Percentiles rank a stretch among this genome's conserved stretches.
Evolutionary conservation across 768 basidiomycete genomes (phyloP).

Genomic region (Asterophora lycoperdoides): DNA sequence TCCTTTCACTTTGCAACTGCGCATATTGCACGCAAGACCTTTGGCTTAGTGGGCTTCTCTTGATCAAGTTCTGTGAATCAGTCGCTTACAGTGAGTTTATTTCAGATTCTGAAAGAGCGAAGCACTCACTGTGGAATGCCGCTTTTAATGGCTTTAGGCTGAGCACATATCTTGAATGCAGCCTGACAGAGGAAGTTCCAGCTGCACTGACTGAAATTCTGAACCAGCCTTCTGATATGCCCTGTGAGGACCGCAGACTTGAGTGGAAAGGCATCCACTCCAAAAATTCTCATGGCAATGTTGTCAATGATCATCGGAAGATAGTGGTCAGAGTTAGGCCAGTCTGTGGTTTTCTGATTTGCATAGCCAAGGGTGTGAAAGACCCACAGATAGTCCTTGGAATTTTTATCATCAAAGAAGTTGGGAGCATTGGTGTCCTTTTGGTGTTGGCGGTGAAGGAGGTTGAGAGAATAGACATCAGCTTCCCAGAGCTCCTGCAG

Average conservation of each 20-base stretch:
- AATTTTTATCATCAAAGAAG: too few relatives aligned
- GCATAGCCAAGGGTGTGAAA: too few relatives aligned
- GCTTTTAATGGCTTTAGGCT: neutral
- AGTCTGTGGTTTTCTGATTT: too few relatives aligned
- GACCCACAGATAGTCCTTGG: too few relatives aligned
- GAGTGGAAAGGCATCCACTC: conserved; percentile 4
- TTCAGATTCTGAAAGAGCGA: neutral
- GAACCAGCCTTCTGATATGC: neutral
- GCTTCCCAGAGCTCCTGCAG: conserved; percentile 3
- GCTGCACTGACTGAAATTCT: neutral
- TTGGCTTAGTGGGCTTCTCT: neutral
- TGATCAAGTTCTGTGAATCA: neutral
- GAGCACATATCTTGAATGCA: neutral
- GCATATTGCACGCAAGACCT: conserved; percentile 1
- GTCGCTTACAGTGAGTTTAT: neutral
- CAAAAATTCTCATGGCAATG: conserved; percentile 8
- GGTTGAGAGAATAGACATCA: conserved; percentile 7
- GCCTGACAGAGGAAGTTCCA: too few relatives aligned
- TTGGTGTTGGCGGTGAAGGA: neutral
- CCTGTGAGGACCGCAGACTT: neutral
- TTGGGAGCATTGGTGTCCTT: neutral
- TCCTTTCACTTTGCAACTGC: conserved; percentile 5
- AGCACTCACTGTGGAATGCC: conserved; percentile 10
- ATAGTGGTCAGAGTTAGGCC: conserved; percentile 10
- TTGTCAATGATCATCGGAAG: conserved; percentile 7